These are phyloP conservation scores for Plantago coronopus DNA, from an alignment of 305 asterid genomes.

Conservation along the genomic window DNA sequence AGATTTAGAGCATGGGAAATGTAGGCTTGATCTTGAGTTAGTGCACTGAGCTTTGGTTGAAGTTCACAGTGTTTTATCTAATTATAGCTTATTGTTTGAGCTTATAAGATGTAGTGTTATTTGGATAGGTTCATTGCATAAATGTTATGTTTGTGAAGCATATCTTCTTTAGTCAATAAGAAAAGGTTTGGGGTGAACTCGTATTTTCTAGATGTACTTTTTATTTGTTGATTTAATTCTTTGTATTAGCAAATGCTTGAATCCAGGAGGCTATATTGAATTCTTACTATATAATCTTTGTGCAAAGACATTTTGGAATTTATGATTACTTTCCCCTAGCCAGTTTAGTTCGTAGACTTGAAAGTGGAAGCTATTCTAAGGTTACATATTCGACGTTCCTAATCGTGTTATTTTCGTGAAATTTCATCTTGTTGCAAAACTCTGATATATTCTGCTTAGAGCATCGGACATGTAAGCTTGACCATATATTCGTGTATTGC, in stretches of 20 bases:
- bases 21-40: too few species aligned
- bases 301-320: neutral
- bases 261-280: neutral
- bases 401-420: neutral
- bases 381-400: neutral
- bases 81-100: too few species aligned
- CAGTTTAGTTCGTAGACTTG: neutral
- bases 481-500: neutral
- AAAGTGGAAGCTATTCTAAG: neutral
- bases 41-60: too few species aligned
- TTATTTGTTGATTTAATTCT: conserved; percentile 2
- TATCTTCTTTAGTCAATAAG: neutral
- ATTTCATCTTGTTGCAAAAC: neutral
- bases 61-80: too few species aligned
- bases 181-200: conserved; percentile 11
- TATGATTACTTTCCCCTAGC: neutral
- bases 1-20: too few species aligned
- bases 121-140: too few species aligned
- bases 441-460: neutral
- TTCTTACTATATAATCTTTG: neutral
- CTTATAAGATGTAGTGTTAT: too few species aligned
- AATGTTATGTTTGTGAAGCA: too few species aligned
- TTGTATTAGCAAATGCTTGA: conserved; percentile 15
- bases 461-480: conserved; percentile 2
- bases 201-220: conserved; percentile 11